These are phyloP conservation scores for Ogataea glucozyma DNA, from an alignment of 805 yeast genomes.

Conservation along the genomic window DNA sequence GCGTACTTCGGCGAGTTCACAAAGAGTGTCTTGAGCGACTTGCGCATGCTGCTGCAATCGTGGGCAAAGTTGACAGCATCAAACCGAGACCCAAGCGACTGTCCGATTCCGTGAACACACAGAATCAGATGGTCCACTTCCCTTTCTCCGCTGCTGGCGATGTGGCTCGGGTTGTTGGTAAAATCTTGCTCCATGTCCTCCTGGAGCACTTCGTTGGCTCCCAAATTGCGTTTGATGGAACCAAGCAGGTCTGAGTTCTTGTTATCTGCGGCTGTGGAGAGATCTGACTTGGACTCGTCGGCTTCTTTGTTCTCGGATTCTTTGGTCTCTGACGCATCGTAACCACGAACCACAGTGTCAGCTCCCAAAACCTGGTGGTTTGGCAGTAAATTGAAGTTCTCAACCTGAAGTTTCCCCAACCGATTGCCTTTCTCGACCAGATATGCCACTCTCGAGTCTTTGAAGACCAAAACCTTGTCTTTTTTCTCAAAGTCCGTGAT, in stretches of 20 bases:
- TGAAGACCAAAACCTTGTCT: constrained; percentile 32
- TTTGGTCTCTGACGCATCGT: constrained; percentile 12
- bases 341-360: constrained; percentile 52
- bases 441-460: constrained; percentile 25
- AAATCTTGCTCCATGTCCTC: constrained; percentile 53
- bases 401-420: constrained; percentile 30
- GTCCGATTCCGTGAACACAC: constrained; percentile 97
- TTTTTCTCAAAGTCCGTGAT: constrained; percentile 25
- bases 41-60: constrained; percentile 67
- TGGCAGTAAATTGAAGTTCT: constrained; percentile 27
- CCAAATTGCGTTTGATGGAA: constrained; percentile 15
- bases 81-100: constrained; percentile 72
- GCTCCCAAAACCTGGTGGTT: constrained; percentile 45
- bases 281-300: neutral
- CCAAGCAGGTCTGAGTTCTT: constrained; percentile 9
- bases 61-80: constrained; percentile 87
- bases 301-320: constrained; percentile 11
- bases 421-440: constrained; percentile 30
- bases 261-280: too few relatives aligned
- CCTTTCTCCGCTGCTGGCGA: constrained; percentile 40
- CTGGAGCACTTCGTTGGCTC: constrained; percentile 39
- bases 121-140: constrained; percentile 61
- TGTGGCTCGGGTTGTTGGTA: constrained; percentile 45
- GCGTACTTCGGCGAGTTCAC: constrained; percentile 45
- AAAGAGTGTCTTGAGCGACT: constrained; percentile 51